These are phyloP conservation scores for Myxozyma nipponensis DNA, from an alignment of 805 yeast genomes.

Conservation along the genomic window DNA sequence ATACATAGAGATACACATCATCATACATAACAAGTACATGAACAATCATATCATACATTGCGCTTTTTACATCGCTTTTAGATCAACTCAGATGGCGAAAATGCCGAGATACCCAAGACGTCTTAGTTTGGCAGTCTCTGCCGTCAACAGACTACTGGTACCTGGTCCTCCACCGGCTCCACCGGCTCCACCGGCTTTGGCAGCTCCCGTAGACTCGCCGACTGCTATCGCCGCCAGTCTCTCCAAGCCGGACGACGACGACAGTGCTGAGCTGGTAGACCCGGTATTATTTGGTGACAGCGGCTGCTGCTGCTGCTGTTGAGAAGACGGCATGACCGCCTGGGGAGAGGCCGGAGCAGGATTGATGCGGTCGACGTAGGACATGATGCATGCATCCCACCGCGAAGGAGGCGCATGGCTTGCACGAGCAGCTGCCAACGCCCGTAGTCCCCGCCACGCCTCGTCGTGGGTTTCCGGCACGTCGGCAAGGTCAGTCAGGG, in stretches of 20 bases:
- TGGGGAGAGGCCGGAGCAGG: too few relatives aligned
- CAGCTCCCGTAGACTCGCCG: slow-evolving; percentile 13
- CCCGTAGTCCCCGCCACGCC: slow-evolving; percentile 24
- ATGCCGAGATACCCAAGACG: slow-evolving; percentile 15
- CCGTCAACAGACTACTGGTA: slow-evolving; percentile 1
- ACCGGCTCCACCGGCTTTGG: too few relatives aligned
- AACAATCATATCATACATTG: too few relatives aligned
- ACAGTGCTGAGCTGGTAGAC: neutral
- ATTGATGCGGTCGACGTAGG: neutral
- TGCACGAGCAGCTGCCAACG: neutral
- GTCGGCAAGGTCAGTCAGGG: slow-evolving; percentile 25
- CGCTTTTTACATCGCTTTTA: too few relatives aligned
- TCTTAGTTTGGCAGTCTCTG: slow-evolving; percentile 10
- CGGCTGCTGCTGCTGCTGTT: neutral
- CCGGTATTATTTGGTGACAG: neutral
- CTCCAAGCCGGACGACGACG: slow-evolving; percentile 20
- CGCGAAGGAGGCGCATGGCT: neutral
- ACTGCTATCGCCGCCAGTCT: slow-evolving; percentile 27
- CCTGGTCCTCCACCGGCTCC: too few relatives aligned
- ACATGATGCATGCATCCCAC: slow-evolving; percentile 3
- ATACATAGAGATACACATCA: too few relatives aligned
- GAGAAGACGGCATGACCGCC: too few relatives aligned
- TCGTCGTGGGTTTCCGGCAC: slow-evolving; percentile 25
- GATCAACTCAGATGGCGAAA: too few relatives aligned
- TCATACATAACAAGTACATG: too few relatives aligned